Percentiles rank a stretch among this genome's conserved stretches.
phyloP scores from a whole-genome alignment of 345 rosid genomes.

The Cardamine occulta region DNA sequence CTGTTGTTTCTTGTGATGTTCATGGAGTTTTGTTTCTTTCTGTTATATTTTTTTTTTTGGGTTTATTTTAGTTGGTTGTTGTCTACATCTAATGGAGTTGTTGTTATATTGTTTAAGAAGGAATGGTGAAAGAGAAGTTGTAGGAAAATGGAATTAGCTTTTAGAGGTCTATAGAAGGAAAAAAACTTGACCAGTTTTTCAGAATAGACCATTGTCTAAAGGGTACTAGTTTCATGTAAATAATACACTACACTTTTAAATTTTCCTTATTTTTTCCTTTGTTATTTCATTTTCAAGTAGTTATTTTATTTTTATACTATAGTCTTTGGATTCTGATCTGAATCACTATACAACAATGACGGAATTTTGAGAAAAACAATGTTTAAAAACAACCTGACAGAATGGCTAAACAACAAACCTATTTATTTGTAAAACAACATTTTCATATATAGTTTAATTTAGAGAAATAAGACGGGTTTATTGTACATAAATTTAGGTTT shows the following conservation, averaged over 20 bases:
- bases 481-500: not conserved
- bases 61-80: slow-evolving; percentile 20
- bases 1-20: slow-evolving; percentile 33
- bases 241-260: not conserved
- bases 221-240: slow-evolving; percentile 34
- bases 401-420: not conserved
- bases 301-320: slow-evolving; percentile 11
- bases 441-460: not conserved
- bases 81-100: slow-evolving; percentile 23
- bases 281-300: slow-evolving; percentile 22
- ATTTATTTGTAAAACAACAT: not conserved
- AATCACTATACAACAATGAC: slow-evolving; percentile 8
- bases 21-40: slow-evolving; percentile 34
- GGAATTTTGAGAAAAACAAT: not conserved
- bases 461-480: not conserved
- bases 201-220: slow-evolving; percentile 37
- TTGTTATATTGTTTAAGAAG: slow-evolving; percentile 5
- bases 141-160: slow-evolving; percentile 34
- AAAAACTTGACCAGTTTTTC: slow-evolving; percentile 42
- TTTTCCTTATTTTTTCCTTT: not conserved
- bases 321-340: slow-evolving; percentile 19
- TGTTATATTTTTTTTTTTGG: not conserved
- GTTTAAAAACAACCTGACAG: not conserved
- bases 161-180: slow-evolving; percentile 39
- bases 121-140: slow-evolving; percentile 22